phyloP scores from a whole-genome alignment of 108 stramenopile genomes.

The Skeletonema potamos region DNA sequence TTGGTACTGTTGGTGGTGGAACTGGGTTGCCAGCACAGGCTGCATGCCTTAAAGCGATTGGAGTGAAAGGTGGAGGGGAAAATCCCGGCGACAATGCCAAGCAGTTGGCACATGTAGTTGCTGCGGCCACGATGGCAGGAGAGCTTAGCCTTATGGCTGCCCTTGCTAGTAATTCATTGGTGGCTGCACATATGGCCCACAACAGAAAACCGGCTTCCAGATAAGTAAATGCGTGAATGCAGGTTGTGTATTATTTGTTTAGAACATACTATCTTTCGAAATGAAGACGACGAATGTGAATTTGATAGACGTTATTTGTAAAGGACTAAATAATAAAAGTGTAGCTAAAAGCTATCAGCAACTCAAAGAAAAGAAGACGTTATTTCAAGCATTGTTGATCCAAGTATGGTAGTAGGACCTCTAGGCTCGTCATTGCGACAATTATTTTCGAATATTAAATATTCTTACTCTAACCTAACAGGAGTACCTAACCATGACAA shows the following conservation, averaged over 20 bases:
- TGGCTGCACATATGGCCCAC: slow-evolving; percentile 88
- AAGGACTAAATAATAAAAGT: neutral
- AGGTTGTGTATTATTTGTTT: neutral
- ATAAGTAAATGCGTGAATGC: slow-evolving; percentile 6
- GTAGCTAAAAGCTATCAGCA: neutral
- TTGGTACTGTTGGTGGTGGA: slow-evolving; percentile 98
- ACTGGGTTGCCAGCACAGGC: slow-evolving; percentile 94
- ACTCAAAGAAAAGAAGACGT: neutral
- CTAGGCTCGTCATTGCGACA: neutral
- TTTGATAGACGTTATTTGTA: neutral
- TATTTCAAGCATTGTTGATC: neutral
- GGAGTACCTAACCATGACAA: too few relatives aligned
- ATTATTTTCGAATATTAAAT: neutral
- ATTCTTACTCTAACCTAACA: neutral
- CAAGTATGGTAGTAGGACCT: neutral
- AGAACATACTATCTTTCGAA: neutral
- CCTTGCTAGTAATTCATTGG: slow-evolving; percentile 88
- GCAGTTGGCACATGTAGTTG: slow-evolving; percentile 92
- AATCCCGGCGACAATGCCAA: slow-evolving; percentile 92
- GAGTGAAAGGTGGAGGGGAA: slow-evolving; percentile 82
- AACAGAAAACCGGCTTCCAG: slow-evolving; percentile 80
- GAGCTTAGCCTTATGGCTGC: slow-evolving; percentile 97
- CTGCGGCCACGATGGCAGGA: slow-evolving; percentile 94
- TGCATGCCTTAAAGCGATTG: slow-evolving; percentile 93
- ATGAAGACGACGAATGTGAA: neutral